Evolutionary conservation across 73 alveolate species (phyloP), one percentile per base, ranked within the genome.

Genomic region (Effrenium voratum): DNA sequence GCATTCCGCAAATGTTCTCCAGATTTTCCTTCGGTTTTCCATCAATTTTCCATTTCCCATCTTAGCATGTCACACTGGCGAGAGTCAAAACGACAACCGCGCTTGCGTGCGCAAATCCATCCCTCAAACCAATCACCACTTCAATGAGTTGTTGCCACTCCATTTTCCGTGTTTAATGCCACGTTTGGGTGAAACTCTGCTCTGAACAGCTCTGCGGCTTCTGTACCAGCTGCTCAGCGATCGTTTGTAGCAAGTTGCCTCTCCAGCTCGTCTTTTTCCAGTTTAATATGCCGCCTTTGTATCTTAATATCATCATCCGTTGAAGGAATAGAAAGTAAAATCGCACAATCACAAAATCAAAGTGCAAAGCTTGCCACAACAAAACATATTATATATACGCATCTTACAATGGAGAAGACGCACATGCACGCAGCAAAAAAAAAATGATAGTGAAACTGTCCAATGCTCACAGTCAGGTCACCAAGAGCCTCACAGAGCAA

Each of bases 31-130:
- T 75, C 85, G 57, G 13, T 10, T 75, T 75, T n/a, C 38, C 85
- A 19, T 6, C 2, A 75, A 40, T 3, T 40, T 3, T 75, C 85
- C 3, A 75, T 75, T 38, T 75, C 85, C 43, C 85, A 19, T 75
- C 85, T 75, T 75, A n/a, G n/a, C n/a, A n/a, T n/a, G n/a, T n/a
- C n/a, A 75, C 86, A 75, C 86, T 75, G 86, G 86, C 86, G 41
- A 75, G 41, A 70, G 86, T 75, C 86, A 75, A 75, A 75, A 75
- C 57, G 86, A 41, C 86, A 75, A 75, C 86, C 34, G 57, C 57
- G 86, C 52, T 75, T 63, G 77, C 77, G 77, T 63, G 57, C 86
- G 41, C 86, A 75, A 75, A 75, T 26, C 59, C 86, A 75, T 75
- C 52, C 57, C 40, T 75, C 82, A 72, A 72, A 75, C 86, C 86